Evolutionary conservation across 371 early-diverging fungal genomes (phyloP).

Genomic region (Actinomortierella wolfii): DNA sequence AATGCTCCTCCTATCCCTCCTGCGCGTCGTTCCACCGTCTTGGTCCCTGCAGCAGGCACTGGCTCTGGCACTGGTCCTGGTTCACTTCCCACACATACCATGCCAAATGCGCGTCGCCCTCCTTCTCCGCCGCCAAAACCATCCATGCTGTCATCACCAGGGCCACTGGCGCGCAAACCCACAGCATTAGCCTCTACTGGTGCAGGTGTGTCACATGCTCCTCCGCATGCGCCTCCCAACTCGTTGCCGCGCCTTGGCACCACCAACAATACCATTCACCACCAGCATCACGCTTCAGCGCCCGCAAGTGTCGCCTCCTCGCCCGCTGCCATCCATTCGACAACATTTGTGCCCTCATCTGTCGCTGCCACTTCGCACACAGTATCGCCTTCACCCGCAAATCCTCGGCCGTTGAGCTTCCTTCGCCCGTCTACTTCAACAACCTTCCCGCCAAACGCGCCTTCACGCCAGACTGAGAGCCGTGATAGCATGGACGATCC

Average conservation of each 20-base stretch:
- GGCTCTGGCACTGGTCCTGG: not conserved
- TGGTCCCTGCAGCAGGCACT: constrained; percentile 6
- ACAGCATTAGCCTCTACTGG: constrained; percentile 15
- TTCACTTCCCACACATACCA: not conserved
- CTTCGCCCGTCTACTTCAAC: too few species aligned
- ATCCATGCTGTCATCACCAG: constrained; percentile 21
- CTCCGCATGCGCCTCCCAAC: constrained; percentile 19
- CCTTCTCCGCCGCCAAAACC: constrained; percentile 44
- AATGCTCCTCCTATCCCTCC: constrained; percentile 24
- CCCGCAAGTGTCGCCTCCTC: not conserved
- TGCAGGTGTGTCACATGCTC: too few species aligned
- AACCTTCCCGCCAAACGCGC: too few species aligned
- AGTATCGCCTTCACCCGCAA: constrained; percentile 4
- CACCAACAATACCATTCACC: constrained; percentile 21
- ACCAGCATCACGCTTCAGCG: constrained; percentile 3
- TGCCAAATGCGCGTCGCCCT: constrained; percentile 5
- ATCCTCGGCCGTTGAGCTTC: too few species aligned
- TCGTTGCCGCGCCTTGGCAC: constrained; percentile 13
- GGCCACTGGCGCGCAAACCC: constrained; percentile 29
- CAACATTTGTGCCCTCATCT: constrained; percentile 3
- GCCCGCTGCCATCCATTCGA: constrained; percentile 10
- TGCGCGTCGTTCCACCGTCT: constrained; percentile 22
- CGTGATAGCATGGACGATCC: too few species aligned
- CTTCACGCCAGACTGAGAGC: too few species aligned
- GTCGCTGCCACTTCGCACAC: not conserved